A percentile compares a stretch with the other conserved stretches of the same genome.
These are phyloP conservation scores for Penicillium canescens DNA, from an alignment of 495 filamentous ascomycete species.

Conservation along the genomic window DNA sequence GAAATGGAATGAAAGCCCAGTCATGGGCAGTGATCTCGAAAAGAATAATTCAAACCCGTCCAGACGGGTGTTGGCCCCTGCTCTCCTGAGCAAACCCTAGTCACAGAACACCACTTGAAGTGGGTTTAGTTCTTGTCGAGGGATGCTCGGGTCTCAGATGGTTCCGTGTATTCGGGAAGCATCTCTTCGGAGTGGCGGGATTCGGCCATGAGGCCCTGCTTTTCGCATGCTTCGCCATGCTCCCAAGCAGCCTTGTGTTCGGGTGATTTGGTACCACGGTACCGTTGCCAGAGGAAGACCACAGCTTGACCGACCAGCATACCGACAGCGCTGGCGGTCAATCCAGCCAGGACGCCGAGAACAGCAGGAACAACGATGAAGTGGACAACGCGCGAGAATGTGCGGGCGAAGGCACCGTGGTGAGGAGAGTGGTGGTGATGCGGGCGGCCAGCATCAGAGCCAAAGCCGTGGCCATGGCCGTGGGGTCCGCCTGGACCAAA, in stretches of 20 bases:
- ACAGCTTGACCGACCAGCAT: slow-evolving; percentile 54
- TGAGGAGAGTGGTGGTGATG: slow-evolving; percentile 26
- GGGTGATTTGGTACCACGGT: slow-evolving; percentile 33
- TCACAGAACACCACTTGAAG: too few species aligned
- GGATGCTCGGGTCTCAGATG: slow-evolving; percentile 16
- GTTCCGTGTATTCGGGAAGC: slow-evolving; percentile 36
- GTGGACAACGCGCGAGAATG: slow-evolving; percentile 46
- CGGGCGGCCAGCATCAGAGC: slow-evolving; percentile 22
- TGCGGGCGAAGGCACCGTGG: slow-evolving; percentile 41
- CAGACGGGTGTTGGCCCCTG: not conserved
- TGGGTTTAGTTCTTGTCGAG: slow-evolving; percentile 32
- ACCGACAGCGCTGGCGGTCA: slow-evolving; percentile 52
- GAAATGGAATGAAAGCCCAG: not conserved
- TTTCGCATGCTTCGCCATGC: slow-evolving; percentile 37
- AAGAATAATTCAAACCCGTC: not conserved
- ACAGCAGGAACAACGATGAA: slow-evolving; percentile 50
- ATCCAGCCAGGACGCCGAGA: slow-evolving; percentile 49
- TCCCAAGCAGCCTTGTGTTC: slow-evolving; percentile 35
- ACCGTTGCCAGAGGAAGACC: slow-evolving; percentile 51
- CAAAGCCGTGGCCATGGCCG: slow-evolving; percentile 11
- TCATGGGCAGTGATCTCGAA: not conserved
- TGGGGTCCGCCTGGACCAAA: slow-evolving; percentile 16
- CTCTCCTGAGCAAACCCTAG: not conserved
- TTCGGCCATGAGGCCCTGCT: slow-evolving; percentile 42
- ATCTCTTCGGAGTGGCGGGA: slow-evolving; percentile 34